Percentiles rank a stretch among this genome's conserved stretches.
Evolutionary conservation across 208 protist genomes (phyloP).

Genomic region (Crithidia acanthocephali): DNA sequence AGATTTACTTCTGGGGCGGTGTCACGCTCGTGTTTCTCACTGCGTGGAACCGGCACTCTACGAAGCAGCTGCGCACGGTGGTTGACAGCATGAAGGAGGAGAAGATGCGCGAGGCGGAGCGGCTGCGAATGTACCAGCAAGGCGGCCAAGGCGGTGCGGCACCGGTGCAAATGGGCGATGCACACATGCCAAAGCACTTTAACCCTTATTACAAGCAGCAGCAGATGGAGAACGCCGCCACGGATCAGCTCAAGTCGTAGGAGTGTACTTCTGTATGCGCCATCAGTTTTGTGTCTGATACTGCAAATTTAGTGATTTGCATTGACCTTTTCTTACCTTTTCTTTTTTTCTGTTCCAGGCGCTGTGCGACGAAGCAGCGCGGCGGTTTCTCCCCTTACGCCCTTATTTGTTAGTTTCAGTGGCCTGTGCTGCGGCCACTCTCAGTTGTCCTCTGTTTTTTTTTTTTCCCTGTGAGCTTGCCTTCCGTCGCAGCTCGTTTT

Average conservation of each 20-base stretch:
- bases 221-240: conserved; percentile 40
- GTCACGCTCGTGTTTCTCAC: conserved; percentile 56
- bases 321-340: too few relatives aligned
- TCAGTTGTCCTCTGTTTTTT: too few relatives aligned
- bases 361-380: background rate
- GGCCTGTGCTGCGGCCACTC: too few relatives aligned
- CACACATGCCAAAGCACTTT: conserved; percentile 49
- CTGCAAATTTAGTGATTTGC: too few relatives aligned
- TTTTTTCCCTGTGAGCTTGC: background rate
- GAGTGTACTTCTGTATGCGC: background rate
- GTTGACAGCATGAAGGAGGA: conserved; percentile 73
- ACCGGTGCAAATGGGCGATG: conserved; percentile 11
- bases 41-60: conserved; percentile 72
- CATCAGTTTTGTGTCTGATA: background rate
- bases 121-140: conserved; percentile 40
- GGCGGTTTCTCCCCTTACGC: background rate
- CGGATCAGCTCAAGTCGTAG: conserved; percentile 13
- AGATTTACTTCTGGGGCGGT: conserved; percentile 78
- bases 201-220: conserved; percentile 65
- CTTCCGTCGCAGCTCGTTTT: background rate
- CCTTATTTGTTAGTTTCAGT: too few relatives aligned
- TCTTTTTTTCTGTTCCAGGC: too few relatives aligned
- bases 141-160: conserved; percentile 7
- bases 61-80: conserved; percentile 55
- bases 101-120: conserved; percentile 60